phyloP scores from a whole-genome alignment of 148 eudicot genomes.

The Amaranthus cruentus region DNA sequence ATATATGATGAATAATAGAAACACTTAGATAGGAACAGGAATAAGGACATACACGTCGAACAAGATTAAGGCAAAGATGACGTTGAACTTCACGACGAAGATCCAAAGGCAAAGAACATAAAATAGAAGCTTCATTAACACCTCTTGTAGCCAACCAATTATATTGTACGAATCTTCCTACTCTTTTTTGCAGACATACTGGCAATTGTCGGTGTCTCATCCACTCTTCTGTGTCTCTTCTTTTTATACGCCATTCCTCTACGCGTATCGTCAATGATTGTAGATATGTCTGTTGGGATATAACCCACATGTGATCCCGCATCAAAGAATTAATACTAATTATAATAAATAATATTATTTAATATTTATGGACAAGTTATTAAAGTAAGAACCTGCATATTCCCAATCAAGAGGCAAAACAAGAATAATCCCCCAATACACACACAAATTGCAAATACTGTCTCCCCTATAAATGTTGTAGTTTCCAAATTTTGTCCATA shows the following conservation, averaged over 20 bases:
- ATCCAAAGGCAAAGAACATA: conserved; percentile 67
- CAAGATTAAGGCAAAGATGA: conserved; percentile 79
- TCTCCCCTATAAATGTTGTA: conserved; percentile 80
- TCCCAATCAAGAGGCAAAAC: conserved; percentile 72
- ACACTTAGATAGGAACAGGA: conserved; percentile 1
- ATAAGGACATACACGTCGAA: conserved; percentile 72
- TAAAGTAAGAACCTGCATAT: conserved; percentile 62
- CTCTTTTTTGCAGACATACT: conserved; percentile 64
- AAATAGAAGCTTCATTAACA: conserved; percentile 68
- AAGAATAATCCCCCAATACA: conserved; percentile 66
- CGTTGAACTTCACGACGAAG: conserved; percentile 83
- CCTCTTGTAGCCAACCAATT: conserved; percentile 89
- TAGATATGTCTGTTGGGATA: conserved; percentile 49
- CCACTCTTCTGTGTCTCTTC: conserved; percentile 91
- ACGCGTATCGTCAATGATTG: conserved; percentile 71
- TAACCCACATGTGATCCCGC: neutral
- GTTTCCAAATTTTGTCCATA: conserved; percentile 77
- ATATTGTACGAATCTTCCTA: conserved; percentile 64
- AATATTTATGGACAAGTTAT: neutral
- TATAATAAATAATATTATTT: neutral
- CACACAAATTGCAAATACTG: conserved; percentile 47
- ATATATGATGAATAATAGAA: neutral
- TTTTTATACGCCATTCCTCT: conserved; percentile 81
- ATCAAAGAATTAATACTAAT: conserved; percentile 1
- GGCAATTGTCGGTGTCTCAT: conserved; percentile 91